Evolutionary conservation across 2,329 filamentous ascomycete genomes (phyloP).

Genomic region (Triangularia setosa): DNA sequence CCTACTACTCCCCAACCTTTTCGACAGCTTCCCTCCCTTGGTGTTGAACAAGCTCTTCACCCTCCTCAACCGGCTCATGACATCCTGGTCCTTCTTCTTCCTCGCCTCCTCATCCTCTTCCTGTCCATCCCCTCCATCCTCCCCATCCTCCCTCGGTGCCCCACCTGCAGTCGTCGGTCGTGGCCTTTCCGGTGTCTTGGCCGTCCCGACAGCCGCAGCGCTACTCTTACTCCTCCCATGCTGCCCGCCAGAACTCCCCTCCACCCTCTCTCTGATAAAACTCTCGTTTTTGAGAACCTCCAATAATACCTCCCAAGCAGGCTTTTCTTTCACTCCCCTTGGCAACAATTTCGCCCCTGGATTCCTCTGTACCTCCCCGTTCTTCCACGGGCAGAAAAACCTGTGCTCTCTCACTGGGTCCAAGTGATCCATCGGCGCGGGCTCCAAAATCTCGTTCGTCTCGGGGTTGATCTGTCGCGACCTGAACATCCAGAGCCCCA

Average conservation of each 20-base stretch:
- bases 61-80: constrained; percentile 66
- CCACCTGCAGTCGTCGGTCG: constrained; percentile 21
- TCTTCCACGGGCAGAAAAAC: constrained; percentile 81
- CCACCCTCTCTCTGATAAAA: constrained; percentile 41
- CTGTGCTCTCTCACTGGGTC: constrained; percentile 71
- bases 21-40: constrained; percentile 53
- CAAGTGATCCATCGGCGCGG: constrained; percentile 61
- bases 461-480: constrained; percentile 61
- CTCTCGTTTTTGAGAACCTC: constrained; percentile 57
- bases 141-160: constrained; percentile 8
- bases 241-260: constrained; percentile 5
- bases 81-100: constrained; percentile 63
- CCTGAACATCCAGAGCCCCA: constrained; percentile 93
- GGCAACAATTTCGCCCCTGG: constrained; percentile 28
- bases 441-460: constrained; percentile 49
- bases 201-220: not conserved
- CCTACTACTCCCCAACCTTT: constrained; percentile 22
- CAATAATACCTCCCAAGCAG: constrained; percentile 54
- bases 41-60: constrained; percentile 69
- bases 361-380: constrained; percentile 56
- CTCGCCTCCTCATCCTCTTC: constrained; percentile 49
- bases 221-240: not conserved
- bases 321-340: constrained; percentile 32
- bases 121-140: constrained; percentile 28
- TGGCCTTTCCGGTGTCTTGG: constrained; percentile 20